Evolutionary conservation across 345 rosid genomes (phyloP).

Genomic region (Citrus cavaleriei): DNA sequence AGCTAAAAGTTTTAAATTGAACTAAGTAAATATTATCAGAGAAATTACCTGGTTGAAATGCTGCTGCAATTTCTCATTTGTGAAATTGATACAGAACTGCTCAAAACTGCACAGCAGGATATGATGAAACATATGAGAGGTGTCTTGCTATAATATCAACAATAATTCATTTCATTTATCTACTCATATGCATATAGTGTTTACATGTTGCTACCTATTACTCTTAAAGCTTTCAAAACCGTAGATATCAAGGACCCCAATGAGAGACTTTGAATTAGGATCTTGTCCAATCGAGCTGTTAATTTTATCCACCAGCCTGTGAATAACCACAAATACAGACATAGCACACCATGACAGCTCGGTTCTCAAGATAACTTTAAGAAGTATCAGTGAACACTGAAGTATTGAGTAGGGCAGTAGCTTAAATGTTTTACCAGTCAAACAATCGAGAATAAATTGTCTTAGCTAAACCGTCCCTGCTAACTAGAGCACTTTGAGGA

Average conservation of each 20-base stretch:
- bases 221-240: slow-evolving; percentile 96
- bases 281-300: slow-evolving; percentile 92
- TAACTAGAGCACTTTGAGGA: slow-evolving; percentile 78
- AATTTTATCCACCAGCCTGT: slow-evolving; percentile 87
- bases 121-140: neutral
- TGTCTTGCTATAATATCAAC: neutral
- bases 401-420: neutral
- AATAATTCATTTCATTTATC: neutral
- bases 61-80: slow-evolving; percentile 96
- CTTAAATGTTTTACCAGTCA: slow-evolving; percentile 59
- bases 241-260: slow-evolving; percentile 90
- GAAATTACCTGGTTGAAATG: slow-evolving; percentile 86
- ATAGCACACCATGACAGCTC: neutral
- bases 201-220: slow-evolving; percentile 50
- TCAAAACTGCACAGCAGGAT: slow-evolving; percentile 60
- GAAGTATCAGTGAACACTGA: neutral
- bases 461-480: slow-evolving; percentile 93
- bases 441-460: slow-evolving; percentile 83
- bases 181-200: neutral
- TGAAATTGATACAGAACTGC: slow-evolving; percentile 94
- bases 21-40: slow-evolving; percentile 10
- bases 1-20: neutral
- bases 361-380: neutral
- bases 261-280: slow-evolving; percentile 69
- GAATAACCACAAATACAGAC: slow-evolving; percentile 14